phyloP scores from a whole-genome alignment of 805 yeast genomes.

The Kuraishia cidri region DNA sequence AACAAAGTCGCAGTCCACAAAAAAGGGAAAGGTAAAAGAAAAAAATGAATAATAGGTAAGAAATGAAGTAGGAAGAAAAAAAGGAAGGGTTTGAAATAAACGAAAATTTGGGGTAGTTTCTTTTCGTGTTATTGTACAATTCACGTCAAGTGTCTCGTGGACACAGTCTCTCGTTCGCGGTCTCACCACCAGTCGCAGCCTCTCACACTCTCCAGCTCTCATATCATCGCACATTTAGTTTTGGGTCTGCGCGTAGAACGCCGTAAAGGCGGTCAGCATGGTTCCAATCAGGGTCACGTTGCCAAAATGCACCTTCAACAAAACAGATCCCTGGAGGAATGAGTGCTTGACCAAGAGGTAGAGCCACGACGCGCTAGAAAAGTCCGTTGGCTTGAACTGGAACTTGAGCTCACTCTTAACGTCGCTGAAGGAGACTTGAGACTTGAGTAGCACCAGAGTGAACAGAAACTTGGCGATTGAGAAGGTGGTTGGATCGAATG shows the following conservation, averaged over 20 bases:
- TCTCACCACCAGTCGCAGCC: no score
- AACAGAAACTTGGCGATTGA: slow-evolving; percentile 34
- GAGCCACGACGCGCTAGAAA: slow-evolving; percentile 10
- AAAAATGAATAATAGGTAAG: no score
- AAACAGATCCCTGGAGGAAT: slow-evolving; percentile 25
- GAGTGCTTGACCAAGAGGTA: slow-evolving; percentile 16
- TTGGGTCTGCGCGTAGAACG: slow-evolving; percentile 35
- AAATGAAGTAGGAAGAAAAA: no score
- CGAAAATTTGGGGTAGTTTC: no score
- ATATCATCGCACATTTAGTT: no score
- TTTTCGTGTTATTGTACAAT: no score
- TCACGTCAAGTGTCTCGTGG: no score
- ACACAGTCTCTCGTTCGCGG: no score
- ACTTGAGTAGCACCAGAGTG: slow-evolving; percentile 24
- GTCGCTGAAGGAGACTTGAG: slow-evolving; percentile 11
- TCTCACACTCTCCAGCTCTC: no score
- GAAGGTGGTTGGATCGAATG: slow-evolving; percentile 41
- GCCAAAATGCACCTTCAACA: slow-evolving; percentile 33
- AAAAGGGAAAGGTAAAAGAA: no score
- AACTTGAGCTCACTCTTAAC: slow-evolving; percentile 20
- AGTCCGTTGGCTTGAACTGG: slow-evolving; percentile 12
- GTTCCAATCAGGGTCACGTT: slow-evolving; percentile 37
- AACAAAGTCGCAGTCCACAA: no score
- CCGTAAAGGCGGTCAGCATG: slow-evolving; percentile 33
- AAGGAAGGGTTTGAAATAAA: no score